Conservation (phyloP, 768 basidiomycete genomes). For the Lactarius vividus region DNA sequence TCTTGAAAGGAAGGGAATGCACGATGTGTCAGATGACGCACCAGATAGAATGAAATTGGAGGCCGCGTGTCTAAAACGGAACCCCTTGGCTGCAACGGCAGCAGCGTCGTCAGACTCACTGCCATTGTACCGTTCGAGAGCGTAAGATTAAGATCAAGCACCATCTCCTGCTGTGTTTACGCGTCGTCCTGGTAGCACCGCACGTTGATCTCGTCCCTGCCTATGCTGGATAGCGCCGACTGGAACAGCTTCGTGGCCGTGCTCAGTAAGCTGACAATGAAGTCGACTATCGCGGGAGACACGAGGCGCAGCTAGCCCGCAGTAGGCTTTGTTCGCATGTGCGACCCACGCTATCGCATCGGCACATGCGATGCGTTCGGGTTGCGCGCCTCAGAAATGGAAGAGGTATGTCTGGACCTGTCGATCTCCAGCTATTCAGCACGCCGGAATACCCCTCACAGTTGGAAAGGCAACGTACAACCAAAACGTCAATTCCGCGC, state of each 20-base stretch:
- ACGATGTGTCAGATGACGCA: constrained; percentile 26
- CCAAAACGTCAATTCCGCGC: constrained; percentile 50
- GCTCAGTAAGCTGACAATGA: constrained; percentile 52
- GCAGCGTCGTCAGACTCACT: constrained; percentile 42
- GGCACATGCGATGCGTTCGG: constrained; percentile 71
- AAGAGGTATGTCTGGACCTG: constrained; percentile 77
- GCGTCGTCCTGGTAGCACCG: constrained; percentile 64
- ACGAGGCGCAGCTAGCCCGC: constrained; percentile 80
- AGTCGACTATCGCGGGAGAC: constrained; percentile 54
- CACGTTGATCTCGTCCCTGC: constrained; percentile 77
- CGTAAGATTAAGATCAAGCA: not conserved
- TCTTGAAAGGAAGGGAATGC: constrained; percentile 51
- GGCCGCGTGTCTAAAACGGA: constrained; percentile 61
- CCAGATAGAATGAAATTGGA: constrained; percentile 80
- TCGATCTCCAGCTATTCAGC: constrained; percentile 60
- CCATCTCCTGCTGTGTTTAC: constrained; percentile 34
- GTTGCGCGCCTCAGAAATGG: constrained; percentile 57
- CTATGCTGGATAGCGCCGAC: constrained; percentile 68
- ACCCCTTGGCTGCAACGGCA: constrained; percentile 58
- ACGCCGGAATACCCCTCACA: not conserved
- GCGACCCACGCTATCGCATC: constrained; percentile 52
- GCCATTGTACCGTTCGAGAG: constrained; percentile 17
- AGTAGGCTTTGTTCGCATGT: constrained; percentile 71
- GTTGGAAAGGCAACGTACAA: constrained; percentile 30
- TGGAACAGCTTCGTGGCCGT: constrained; percentile 52